phyloP scores from a whole-genome alignment of 129 eudicot genomes.

The Lonicera japonica region DNA sequence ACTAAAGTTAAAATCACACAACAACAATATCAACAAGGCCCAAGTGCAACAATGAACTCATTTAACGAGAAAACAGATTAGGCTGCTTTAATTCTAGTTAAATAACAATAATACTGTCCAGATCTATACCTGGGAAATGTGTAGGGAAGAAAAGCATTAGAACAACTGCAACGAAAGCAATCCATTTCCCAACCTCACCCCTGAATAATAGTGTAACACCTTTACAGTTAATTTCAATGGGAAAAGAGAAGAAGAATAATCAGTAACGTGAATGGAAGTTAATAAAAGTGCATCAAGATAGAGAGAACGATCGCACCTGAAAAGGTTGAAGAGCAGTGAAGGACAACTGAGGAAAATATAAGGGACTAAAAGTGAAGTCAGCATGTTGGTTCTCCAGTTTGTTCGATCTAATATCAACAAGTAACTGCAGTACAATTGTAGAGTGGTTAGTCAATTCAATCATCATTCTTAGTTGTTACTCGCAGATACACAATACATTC shows the following conservation, averaged over 20 bases:
- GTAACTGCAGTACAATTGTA: constrained; percentile 44
- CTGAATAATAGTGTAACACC: constrained; percentile 18
- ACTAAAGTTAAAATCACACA: no score
- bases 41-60: not conserved
- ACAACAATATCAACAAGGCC: not conserved
- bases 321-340: constrained; percentile 35
- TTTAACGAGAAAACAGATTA: not conserved
- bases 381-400: constrained; percentile 84
- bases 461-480: not conserved
- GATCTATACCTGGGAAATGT: constrained; percentile 67
- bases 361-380: constrained; percentile 74
- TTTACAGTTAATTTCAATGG: not conserved
- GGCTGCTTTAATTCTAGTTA: no score
- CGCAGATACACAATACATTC: not conserved
- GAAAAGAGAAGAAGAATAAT: not conserved
- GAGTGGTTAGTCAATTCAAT: not conserved
- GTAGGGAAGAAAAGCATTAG: constrained; percentile 75
- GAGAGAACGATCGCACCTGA: constrained; percentile 32
- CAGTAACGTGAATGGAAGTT: not conserved
- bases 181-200: constrained; percentile 83
- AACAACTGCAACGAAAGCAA: constrained; percentile 71
- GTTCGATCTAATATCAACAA: constrained; percentile 81
- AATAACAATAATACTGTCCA: no score
- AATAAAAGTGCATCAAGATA: not conserved
- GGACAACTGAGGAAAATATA: constrained; percentile 76